phyloP scores from a whole-genome alignment of 768 basidiomycete genomes.

The Lentinus brumalis region DNA sequence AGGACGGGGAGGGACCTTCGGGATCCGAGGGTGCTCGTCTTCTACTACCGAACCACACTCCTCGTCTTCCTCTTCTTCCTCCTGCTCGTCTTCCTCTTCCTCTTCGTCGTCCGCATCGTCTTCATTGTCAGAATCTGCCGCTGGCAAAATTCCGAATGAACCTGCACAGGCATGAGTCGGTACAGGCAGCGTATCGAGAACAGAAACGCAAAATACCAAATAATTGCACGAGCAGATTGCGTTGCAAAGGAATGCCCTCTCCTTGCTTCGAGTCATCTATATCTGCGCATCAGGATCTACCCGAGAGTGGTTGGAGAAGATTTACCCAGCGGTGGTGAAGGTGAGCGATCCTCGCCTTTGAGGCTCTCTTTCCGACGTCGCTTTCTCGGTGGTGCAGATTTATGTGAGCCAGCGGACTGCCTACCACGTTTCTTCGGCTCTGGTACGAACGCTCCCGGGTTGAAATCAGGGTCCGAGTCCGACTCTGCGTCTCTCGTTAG shows the following conservation, averaged over 20 bases:
- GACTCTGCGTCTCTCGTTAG: slow-evolving; percentile 6
- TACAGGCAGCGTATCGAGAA: not conserved
- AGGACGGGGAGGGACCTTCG: slow-evolving; percentile 5
- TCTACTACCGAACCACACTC: slow-evolving; percentile 2
- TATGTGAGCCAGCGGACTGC: not conserved
- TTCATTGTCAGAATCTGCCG: slow-evolving; percentile 7
- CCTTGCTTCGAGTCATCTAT: not conserved
- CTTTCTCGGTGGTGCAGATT: not conserved
- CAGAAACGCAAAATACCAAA: not conserved
- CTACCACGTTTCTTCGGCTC: slow-evolving; percentile 34
- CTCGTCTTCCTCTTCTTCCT: slow-evolving; percentile 19
- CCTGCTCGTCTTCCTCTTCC: slow-evolving; percentile 22
- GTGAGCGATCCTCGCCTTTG: not conserved
- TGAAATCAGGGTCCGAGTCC: slow-evolving; percentile 54
- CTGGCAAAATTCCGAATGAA: slow-evolving; percentile 18
- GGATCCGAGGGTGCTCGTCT: slow-evolving; percentile 5
- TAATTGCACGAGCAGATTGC: slow-evolving; percentile 28
- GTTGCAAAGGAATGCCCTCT: slow-evolving; percentile 11
- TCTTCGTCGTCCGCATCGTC: slow-evolving; percentile 21
- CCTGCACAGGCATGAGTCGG: slow-evolving; percentile 13
- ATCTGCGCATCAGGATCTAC: too few species aligned
- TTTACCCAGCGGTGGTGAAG: not conserved
- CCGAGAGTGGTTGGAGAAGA: not conserved
- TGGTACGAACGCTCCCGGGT: slow-evolving; percentile 40
- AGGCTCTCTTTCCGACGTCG: slow-evolving; percentile 8